Evolutionary conservation across 768 basidiomycete species (phyloP), one percentile per base, ranked within the genome.

Genomic region (Dioszegia aurantiaca): DNA sequence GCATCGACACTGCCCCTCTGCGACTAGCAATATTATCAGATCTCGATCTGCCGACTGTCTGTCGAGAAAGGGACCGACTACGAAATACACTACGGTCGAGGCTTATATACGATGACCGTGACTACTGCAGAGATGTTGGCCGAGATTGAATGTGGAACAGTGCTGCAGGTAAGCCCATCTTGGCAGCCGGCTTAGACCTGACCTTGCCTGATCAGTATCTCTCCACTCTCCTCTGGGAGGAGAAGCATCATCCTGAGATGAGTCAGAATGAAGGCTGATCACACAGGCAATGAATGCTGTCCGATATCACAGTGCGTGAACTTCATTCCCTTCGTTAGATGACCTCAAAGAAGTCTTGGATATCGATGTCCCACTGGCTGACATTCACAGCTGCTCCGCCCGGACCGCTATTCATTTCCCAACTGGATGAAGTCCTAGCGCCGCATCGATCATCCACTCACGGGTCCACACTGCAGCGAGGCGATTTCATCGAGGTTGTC

Each of bases 401-500:
- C n/a, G 71, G 71, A 24, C 68, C 68, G 10, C 61, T 64, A 3
- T 73, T 68, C 52, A 40, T 68, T 11, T 59, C 58, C 11, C 23
- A 55, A 5, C 61, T 73, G 9, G 71, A 73, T 58, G 47, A 60
- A 21, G 41, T 49, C n/a, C 45, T 73, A 12, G 39, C 62, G 1
- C 46, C 56, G 14, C 30, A 53, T 27, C 51, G 51, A 0, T 58
- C 61, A 3, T 48, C 69, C 36, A 63, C 64, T 11, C 69, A 70
- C 62, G 56, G 56, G 2, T 68, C 71, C 27, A 59, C 60, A 0
- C 51, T 73, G 27, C 69, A 68, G 42, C 42, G 68, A 31, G 71
- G 71, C 11, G 71, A 73, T 53, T 40, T 73, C 36, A 43, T 73
- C 4, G 68, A 73, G 58, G 44, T 70, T 1, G 53, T 70, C 26